Base-by-base conservation (phyloP, 257 asterid species). In the Cynanchum wilfordii region DNA sequence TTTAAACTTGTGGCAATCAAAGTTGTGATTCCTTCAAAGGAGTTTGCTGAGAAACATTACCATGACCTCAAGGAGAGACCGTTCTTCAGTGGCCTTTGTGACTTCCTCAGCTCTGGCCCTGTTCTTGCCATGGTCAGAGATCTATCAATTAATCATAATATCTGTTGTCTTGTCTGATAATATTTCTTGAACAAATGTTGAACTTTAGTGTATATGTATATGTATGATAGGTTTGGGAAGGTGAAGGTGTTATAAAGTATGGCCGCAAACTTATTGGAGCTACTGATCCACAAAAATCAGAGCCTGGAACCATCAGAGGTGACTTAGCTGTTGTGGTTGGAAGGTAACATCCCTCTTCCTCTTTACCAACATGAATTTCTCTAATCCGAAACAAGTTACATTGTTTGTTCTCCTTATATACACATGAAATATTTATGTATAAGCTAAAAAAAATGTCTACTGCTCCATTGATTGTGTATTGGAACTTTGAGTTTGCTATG, bases 21-120 rank as follows among this genome's bases (percentile, higher is more conserved):
- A 84, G 33, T 95, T 75, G 78, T 86, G 79, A 69, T 92, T 78
- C 99, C 99, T 79, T 77, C 99, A 42, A 95, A 95, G 89, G 93
- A 79, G 51, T 95, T 95, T 58, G 97, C 98, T 56, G 27, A 87
- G 89, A 85, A 88, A 80, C 99, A 95, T 72, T 95, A 95, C 66
- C 98, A 95, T 42, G 98, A 95, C 87, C 97, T 95, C 79, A 86
- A 76, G 77, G 98, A 90, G 72, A 88, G 98, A 72, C 97, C 99
- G 62, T 95, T 95, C 92, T 95, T 92, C 69, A 81, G 82, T 60
- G 98, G 99, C 71, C 75, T 95, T 80, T 95, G 99, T 58, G 96
- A 95, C 79, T 92, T 95, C 91, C 95, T 95, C 59, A 90, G 99
- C 94, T 95, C 99, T 51, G 99, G 97, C 78, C 99, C 99, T 69